Conservation (phyloP, 768 basidiomycete genomes). For the Cystofilobasidium bisporidii region DNA sequence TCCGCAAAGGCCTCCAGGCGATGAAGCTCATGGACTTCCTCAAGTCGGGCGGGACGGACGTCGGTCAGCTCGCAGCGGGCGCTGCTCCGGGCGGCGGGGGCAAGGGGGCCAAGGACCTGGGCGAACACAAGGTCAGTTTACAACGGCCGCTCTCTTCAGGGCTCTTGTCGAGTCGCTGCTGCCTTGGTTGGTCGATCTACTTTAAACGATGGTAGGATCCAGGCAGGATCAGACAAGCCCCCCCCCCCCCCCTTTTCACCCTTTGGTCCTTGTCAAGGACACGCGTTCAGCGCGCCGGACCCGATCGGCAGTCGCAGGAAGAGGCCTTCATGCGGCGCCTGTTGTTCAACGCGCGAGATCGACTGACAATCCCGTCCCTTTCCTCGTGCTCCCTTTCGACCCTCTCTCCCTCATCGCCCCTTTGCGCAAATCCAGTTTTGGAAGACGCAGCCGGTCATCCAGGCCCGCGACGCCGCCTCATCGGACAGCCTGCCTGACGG, state of each 20-base stretch:
- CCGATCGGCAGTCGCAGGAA: too few relatives aligned
- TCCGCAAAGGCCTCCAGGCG: conserved; percentile 61
- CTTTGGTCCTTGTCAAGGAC: too few relatives aligned
- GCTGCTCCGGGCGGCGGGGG: conserved; percentile 42
- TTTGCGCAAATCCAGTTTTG: conserved; percentile 55
- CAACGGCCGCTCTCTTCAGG: too few relatives aligned
- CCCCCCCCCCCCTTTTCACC: too few relatives aligned
- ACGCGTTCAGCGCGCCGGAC: too few relatives aligned
- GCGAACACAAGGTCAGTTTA: conserved; percentile 74
- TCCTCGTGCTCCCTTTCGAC: neutral
- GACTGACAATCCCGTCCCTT: too few relatives aligned
- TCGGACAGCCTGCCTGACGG: conserved; percentile 1
- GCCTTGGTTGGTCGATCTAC: too few relatives aligned
- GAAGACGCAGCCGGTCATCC: conserved; percentile 95
- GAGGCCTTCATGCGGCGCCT: too few relatives aligned
- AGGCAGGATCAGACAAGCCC: too few relatives aligned
- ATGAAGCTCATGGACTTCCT: conserved; percentile 75
- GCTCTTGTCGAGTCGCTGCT: too few relatives aligned
- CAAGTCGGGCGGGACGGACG: conserved; percentile 38
- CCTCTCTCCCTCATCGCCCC: neutral
- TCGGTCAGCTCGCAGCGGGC: conserved; percentile 50
- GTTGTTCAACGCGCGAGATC: too few relatives aligned
- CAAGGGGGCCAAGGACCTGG: conserved; percentile 69
- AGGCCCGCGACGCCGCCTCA: conserved; percentile 49
- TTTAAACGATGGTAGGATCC: too few relatives aligned